Evolutionary conservation across 208 protist species (phyloP).

Genomic region (Kentomonas sorsogonicus): DNA sequence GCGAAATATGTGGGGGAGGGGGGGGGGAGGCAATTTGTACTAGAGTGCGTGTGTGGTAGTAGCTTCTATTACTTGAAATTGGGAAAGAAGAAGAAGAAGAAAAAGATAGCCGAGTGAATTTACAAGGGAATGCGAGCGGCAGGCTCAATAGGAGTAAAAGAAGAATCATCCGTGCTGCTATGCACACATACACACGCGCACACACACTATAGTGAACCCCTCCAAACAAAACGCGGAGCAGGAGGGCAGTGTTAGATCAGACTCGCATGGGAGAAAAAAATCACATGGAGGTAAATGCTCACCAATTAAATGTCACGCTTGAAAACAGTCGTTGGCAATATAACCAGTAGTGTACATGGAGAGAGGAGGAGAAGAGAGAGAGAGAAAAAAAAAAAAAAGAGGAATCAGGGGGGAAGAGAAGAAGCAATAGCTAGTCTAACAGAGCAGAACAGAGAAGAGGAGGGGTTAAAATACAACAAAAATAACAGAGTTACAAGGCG

Average conservation of each 20-base stretch:
- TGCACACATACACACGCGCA: neutral
- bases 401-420: neutral
- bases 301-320: no score
- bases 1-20: no score
- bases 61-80: no score
- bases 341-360: neutral
- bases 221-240: neutral
- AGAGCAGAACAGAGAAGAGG: neutral
- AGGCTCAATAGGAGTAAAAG: no score
- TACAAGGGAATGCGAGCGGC: no score
- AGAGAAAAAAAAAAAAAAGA: conserved; percentile 5
- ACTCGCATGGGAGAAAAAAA: neutral
- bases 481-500: conserved; percentile 15
- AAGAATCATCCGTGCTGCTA: no score
- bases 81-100: no score
- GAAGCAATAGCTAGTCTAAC: neutral
- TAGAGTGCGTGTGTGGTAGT: no score
- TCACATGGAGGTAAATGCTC: neutral
- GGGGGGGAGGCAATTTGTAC: no score
- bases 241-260: neutral
- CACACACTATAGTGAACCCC: neutral
- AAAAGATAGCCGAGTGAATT: no score
- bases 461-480: neutral
- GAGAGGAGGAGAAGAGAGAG: neutral
- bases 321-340: neutral